Evolutionary conservation across 306 rosid species (phyloP).

Genomic region (Arachis stenosperma): DNA sequence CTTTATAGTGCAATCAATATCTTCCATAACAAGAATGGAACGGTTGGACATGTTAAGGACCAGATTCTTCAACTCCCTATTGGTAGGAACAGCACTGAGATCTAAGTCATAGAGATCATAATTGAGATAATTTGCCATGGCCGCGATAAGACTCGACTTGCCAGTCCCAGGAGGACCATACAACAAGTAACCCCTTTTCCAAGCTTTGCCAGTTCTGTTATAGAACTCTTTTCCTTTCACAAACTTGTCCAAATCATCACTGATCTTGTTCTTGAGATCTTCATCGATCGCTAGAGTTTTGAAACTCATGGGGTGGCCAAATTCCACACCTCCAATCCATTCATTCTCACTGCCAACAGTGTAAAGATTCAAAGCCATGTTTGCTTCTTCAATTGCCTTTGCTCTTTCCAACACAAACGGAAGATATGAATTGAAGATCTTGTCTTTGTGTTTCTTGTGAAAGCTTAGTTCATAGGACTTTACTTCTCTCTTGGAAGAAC

Average conservation of each 20-base stretch:
- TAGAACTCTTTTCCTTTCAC: slow-evolving; percentile 47
- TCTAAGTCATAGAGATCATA: slow-evolving; percentile 54
- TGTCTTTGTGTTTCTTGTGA: slow-evolving; percentile 44
- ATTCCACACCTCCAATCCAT: slow-evolving; percentile 12
- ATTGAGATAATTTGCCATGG: slow-evolving; percentile 54
- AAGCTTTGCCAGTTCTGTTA: slow-evolving; percentile 50
- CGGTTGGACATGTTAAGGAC: slow-evolving; percentile 43
- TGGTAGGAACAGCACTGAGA: slow-evolving; percentile 29
- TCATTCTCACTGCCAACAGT: background rate
- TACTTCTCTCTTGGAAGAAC: background rate
- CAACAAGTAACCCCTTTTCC: slow-evolving; percentile 61
- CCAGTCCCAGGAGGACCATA: slow-evolving; percentile 60
- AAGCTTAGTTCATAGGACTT: slow-evolving; percentile 34
- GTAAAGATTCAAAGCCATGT: slow-evolving; percentile 39
- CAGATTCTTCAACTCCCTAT: slow-evolving; percentile 36
- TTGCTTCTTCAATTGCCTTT: slow-evolving; percentile 39
- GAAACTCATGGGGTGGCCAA: slow-evolving; percentile 51
- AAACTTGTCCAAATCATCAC: slow-evolving; percentile 54
- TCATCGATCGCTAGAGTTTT: slow-evolving; percentile 52
- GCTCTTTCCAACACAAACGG: slow-evolving; percentile 47
- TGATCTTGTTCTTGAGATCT: slow-evolving; percentile 42
- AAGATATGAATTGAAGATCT: slow-evolving; percentile 41
- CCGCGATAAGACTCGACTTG: slow-evolving; percentile 55
- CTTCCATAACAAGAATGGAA: slow-evolving; percentile 54
- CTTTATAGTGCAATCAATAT: slow-evolving; percentile 50